These are phyloP conservation scores for Schrenkiella parvula DNA, from an alignment of 345 rosid genomes.

Conservation along the genomic window DNA sequence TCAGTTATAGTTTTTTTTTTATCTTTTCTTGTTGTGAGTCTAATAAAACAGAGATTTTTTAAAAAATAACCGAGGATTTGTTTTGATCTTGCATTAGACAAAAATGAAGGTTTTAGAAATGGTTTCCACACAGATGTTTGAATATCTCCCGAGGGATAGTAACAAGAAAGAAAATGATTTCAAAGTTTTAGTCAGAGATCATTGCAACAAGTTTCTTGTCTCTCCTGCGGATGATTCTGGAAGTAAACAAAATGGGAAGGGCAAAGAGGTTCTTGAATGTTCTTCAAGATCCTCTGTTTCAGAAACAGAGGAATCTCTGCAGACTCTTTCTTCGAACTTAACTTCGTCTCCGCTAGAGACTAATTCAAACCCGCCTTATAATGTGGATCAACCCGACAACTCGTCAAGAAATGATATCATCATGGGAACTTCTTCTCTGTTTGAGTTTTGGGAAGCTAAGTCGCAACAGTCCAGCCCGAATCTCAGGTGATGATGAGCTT, in stretches of 20 bases:
- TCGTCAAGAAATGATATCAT: slow-evolving; percentile 12
- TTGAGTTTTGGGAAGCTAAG: slow-evolving; percentile 85
- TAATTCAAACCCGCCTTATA: neutral
- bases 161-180: slow-evolving; percentile 46
- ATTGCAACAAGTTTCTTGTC: neutral
- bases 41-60: neutral
- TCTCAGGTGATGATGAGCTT: neutral
- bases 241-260: neutral
- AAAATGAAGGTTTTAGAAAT: slow-evolving; percentile 65
- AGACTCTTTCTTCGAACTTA: neutral
- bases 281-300: slow-evolving; percentile 24
- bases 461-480: slow-evolving; percentile 37
- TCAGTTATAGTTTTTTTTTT: neutral
- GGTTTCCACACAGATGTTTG: slow-evolving; percentile 47
- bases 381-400: slow-evolving; percentile 10
- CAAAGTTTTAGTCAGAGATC: slow-evolving; percentile 48
- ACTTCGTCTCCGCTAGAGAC: neutral
- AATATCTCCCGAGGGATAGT: slow-evolving; percentile 31
- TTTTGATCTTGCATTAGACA: neutral
- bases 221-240: neutral
- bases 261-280: slow-evolving; percentile 23
- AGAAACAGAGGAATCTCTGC: slow-evolving; percentile 34
- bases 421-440: slow-evolving; percentile 68
- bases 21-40: neutral
- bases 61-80: neutral